Evolutionary conservation across 2,329 filamentous ascomycete species (phyloP), one percentile per base, ranked within the genome.

Genomic region (Metarhizium brunneum): DNA sequence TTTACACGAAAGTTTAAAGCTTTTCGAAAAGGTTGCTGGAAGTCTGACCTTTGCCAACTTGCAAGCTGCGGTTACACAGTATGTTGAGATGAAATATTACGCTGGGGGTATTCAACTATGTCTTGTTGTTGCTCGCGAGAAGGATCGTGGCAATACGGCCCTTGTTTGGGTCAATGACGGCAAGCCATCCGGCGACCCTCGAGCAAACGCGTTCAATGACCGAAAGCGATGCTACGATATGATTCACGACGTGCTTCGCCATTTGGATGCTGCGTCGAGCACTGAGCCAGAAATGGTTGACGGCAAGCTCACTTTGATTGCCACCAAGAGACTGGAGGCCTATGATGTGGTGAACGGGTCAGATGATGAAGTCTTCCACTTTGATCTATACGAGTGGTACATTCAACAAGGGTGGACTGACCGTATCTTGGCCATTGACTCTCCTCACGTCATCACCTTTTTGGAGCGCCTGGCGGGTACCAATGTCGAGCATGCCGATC

Each of bases 371-470:
- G 88, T 96, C 4, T 99, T 99, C 75, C 87, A 97, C 68, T 95
- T 90, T 58, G 90, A 90, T 64, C 79, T 99, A n/a, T 99, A 96
- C 68, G 92, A 96, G 65, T 99, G 94, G 92, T 99, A 99, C 70
- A 85, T 97, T 61, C 73, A 81, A 54, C 86, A 92, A 68, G 87
- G 88, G 18, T 92, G 89, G 84, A 87, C 84, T 10, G 90, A 96
- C 60, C 86, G 91, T 14, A 81, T 99, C 32, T 81, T 99, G 38
- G 84, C 87, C 40, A 90, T 94, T 53, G 83, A 92, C 56, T 95
- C 92, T 5, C 83, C 86, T 0, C 92, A 91, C 64, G 90, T 97
- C 30, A 81, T 95, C 47, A 88, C 85, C 2, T 99, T 96, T 68
- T 81, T 99, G 2, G 79, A 89, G 65, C 85, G 87, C 54, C 86